Base-by-base conservation (phyloP, 441 rosid genomes). In the Gossypium lobatum region DNA sequence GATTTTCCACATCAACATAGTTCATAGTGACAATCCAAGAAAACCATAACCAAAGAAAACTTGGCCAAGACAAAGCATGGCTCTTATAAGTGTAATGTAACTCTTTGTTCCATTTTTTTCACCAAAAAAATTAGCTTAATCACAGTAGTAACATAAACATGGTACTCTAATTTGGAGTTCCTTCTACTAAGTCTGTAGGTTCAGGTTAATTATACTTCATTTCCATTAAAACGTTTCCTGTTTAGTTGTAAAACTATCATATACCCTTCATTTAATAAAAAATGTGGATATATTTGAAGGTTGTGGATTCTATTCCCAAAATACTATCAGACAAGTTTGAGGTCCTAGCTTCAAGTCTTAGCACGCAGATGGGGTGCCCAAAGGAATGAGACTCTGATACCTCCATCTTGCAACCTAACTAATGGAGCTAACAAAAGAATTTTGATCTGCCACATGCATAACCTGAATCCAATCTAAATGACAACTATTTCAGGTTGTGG, bases 11-110 rank as follows among this genome's bases (percentile, higher is more conserved):
- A 55, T 61, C 7, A 70, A 16, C 52, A 72, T 20, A 62, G 52
- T 50, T 17, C 21, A 75, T 17, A 21, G 54, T 53, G 34, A 25
- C 11, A 21, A 70, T 26, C 42, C 64, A 71, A 13, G 48, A 74
- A 72, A 76, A 13, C n/a, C 58, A 55, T 62, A 65, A 73, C 28
- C 54, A 50, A 50, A 52, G 62, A 73, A 39, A 18, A 46, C 70
- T 74, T 50, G 42, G 46, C 70, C 39, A 62, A 61, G 55, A 10
- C 62, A 53, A 16, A 69, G 37, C 25, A 54, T 54, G 50, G 61
- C 37, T 54, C 61, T 54, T 54, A 10, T 48, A 50, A 50, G 23
- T 25, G n/a, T n/a, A 67, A 50, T 7, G 45, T 50, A 58, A 31
- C 23, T 66, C 11, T 34, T 66, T 31, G 3, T 14, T 66, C 67